A percentile compares a stretch with the other conserved stretches of the same genome.
phyloP scores from a whole-genome alignment of 371 early-diverging fungal species.

The Coemansia linderi region DNA sequence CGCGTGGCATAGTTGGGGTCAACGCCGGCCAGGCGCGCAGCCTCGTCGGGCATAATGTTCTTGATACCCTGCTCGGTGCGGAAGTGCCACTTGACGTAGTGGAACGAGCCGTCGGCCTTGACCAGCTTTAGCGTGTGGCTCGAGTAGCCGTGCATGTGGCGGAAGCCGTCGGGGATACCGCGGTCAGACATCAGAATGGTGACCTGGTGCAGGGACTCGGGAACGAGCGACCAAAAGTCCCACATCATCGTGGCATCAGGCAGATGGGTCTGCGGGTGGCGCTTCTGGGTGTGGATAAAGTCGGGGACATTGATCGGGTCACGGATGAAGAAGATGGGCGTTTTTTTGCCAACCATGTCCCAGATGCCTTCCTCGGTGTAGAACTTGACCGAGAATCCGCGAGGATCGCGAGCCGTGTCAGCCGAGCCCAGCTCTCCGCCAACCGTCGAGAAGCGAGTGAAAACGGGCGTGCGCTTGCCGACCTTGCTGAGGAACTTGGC shows the following conservation, averaged over 20 bases:
- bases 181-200: slow-evolving; percentile 78
- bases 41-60: slow-evolving; percentile 69
- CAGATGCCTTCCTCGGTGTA: slow-evolving; percentile 79
- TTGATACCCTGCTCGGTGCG: slow-evolving; percentile 78
- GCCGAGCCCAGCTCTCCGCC: slow-evolving; percentile 75
- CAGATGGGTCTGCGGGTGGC: slow-evolving; percentile 72
- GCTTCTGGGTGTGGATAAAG: slow-evolving; percentile 83
- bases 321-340: slow-evolving; percentile 71
- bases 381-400: slow-evolving; percentile 78
- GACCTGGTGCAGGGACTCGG: slow-evolving; percentile 79
- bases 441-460: slow-evolving; percentile 80
- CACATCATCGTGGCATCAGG: slow-evolving; percentile 63
- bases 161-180: slow-evolving; percentile 79
- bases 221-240: slow-evolving; percentile 79
- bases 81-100: slow-evolving; percentile 87
- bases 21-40: slow-evolving; percentile 60
- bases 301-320: slow-evolving; percentile 82
- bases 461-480: slow-evolving; percentile 79
- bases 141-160: slow-evolving; percentile 78
- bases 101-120: slow-evolving; percentile 66
- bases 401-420: slow-evolving; percentile 77
- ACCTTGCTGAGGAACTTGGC: slow-evolving; percentile 74
- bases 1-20: slow-evolving; percentile 77
- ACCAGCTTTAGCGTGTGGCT: slow-evolving; percentile 80
- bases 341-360: slow-evolving; percentile 78